Evolutionary conservation across 1,139 yeast genomes (phyloP), one percentile per base, ranked within the genome.

Genomic region (Kodamaea fungicola): DNA sequence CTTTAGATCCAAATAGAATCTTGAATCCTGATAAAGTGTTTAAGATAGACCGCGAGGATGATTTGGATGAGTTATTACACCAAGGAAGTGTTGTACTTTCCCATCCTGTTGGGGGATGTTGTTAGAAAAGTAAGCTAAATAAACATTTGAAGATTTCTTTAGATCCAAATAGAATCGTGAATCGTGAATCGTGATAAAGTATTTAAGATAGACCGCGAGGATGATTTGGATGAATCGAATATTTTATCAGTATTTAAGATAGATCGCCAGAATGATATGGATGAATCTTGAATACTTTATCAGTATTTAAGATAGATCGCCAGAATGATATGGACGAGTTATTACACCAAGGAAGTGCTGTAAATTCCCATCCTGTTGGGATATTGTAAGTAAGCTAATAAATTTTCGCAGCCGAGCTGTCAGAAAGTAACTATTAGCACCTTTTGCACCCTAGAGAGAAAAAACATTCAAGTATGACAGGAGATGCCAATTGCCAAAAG

Each of bases 161-260:
- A 43, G 75, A 69, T 40, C 74, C 74, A 0, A 50, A 63, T 30
- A 55, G 66, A 25, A 67, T 69, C 31, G 57, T 69, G 48, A n/a
- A n/a, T n/a, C n/a, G n/a, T n/a, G n/a, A 69, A 69, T 42, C 75
- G 74, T 1, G 75, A 69, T 42, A 69, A 69, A 49, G 59, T 69
- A 16, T 54, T 70, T 37, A 61, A 59, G 42, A 60, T 67, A 16
- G 76, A 69, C 42, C 62, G 64, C 2, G 45, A 53, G 3, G 76
- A 70, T 31, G 43, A 50, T 8, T 51, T 69, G 44, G 75, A 70
- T 42, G 51, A n/a, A n/a, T n/a, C n/a, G n/a, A n/a, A n/a, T n/a
- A n/a, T n/a, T n/a, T n/a, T n/a, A n/a, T n/a, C n/a, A n/a, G n/a
- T n/a, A n/a, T n/a, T n/a, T n/a, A n/a, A n/a, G n/a, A n/a, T n/a